phyloP scores from a whole-genome alignment of 2,329 filamentous ascomycete species.

The Fusarium torulosum region DNA sequence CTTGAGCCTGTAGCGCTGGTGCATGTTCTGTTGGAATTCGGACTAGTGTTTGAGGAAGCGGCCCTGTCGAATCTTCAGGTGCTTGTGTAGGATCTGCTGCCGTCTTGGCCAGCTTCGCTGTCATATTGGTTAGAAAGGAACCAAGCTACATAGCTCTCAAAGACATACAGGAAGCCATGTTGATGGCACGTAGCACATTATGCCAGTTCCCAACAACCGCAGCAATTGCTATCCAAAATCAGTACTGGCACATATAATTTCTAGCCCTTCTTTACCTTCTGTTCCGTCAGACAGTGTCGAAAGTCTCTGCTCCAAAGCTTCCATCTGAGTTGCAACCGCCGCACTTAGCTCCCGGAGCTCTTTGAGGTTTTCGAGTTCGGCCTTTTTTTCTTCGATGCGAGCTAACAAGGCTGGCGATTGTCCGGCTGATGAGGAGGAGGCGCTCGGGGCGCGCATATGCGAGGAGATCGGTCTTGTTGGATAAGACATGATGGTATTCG shows the following conservation, averaged over 20 bases:
- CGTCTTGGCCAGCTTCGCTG: conserved; percentile 78
- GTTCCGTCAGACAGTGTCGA: conserved; percentile 83
- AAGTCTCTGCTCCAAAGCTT: conserved; percentile 82
- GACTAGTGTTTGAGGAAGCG: conserved; percentile 83
- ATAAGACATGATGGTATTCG: conserved; percentile 64
- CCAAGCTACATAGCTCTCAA: background rate
- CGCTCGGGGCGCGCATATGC: conserved; percentile 74
- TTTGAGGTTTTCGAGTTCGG: conserved; percentile 82
- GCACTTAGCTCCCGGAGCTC: conserved; percentile 84
- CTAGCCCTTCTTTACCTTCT: conserved; percentile 68
- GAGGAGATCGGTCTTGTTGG: conserved; percentile 70
- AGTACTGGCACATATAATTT: conserved; percentile 15
- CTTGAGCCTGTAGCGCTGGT: conserved; percentile 71
- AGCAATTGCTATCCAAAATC: conserved; percentile 74
- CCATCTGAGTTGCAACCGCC: conserved; percentile 84
- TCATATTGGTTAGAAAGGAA: conserved; percentile 6
- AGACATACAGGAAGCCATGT: conserved; percentile 83
- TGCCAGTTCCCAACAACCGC: conserved; percentile 90
- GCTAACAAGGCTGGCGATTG: conserved; percentile 79
- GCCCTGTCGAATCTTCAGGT: conserved; percentile 58
- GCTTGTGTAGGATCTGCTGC: conserved; percentile 57
- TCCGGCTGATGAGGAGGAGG: conserved; percentile 62
- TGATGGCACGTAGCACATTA: conserved; percentile 85
- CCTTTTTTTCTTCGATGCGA: conserved; percentile 87
- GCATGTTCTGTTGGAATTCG: conserved; percentile 86